phyloP scores from a whole-genome alignment of 805 yeast species.

The Cyberlindnera americana region DNA sequence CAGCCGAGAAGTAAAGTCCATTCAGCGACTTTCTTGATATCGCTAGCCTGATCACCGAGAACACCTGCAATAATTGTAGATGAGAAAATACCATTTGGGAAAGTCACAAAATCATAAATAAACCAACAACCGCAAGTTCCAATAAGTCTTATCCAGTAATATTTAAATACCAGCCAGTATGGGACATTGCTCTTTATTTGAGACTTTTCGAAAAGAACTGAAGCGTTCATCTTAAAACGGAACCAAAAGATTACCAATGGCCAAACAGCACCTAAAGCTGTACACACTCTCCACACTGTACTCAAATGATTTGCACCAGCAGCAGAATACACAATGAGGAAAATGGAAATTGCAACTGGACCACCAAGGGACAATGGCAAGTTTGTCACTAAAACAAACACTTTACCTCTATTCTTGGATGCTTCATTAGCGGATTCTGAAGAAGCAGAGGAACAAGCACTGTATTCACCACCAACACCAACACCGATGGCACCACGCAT shows the following conservation, averaged over 20 bases:
- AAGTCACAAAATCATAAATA: slow-evolving; percentile 74
- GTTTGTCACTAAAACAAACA: slow-evolving; percentile 64
- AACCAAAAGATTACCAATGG: slow-evolving; percentile 71
- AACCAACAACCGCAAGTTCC: slow-evolving; percentile 81
- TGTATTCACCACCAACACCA: slow-evolving; percentile 78
- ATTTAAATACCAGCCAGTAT: slow-evolving; percentile 56
- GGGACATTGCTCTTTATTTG: slow-evolving; percentile 59
- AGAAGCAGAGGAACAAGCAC: slow-evolving; percentile 64
- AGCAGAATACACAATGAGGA: slow-evolving; percentile 63
- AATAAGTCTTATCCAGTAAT: slow-evolving; percentile 62
- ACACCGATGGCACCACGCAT: slow-evolving; percentile 73
- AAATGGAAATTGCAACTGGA: slow-evolving; percentile 67
- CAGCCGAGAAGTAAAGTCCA: slow-evolving; percentile 67
- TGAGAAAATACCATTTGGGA: slow-evolving; percentile 73
- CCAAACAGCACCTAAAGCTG: slow-evolving; percentile 62
- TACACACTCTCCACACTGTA: slow-evolving; percentile 68
- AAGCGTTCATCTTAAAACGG: slow-evolving; percentile 65
- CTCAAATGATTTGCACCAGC: slow-evolving; percentile 39
- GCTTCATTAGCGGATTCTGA: slow-evolving; percentile 74
- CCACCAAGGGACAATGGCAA: slow-evolving; percentile 74
- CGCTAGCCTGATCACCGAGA: slow-evolving; percentile 31
- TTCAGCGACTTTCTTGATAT: slow-evolving; percentile 59
- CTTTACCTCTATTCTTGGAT: slow-evolving; percentile 59
- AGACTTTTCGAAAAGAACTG: slow-evolving; percentile 57
- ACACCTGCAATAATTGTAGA: slow-evolving; percentile 57